Percentiles rank a stretch among this genome's conserved stretches.
Conservation (phyloP, 228 moss, liverwort and hornwort genomes). For the Sphagnum magellanicum region DNA sequence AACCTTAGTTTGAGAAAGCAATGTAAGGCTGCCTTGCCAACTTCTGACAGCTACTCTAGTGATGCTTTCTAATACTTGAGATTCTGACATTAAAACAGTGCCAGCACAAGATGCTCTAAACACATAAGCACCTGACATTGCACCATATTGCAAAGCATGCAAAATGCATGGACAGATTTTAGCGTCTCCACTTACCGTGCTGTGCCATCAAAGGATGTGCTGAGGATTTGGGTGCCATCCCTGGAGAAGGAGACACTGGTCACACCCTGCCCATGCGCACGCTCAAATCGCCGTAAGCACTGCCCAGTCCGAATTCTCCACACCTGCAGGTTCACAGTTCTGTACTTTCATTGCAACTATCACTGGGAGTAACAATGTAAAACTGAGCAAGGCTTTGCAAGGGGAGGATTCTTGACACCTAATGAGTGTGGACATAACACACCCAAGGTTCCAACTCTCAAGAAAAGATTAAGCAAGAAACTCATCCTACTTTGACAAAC, state of each 20-base stretch:
- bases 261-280: constrained; percentile 90
- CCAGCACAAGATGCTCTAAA: too few species aligned
- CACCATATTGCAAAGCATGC: neutral
- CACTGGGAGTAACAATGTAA: neutral
- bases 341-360: neutral
- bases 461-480: too few species aligned
- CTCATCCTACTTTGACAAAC: too few species aligned
- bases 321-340: constrained; percentile 39
- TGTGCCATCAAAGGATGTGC: constrained; percentile 89
- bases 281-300: constrained; percentile 90
- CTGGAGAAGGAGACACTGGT: constrained; percentile 91
- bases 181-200: constrained; percentile 36
- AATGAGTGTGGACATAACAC: too few species aligned
- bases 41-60: too few species aligned
- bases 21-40: neutral
- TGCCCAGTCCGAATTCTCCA: constrained; percentile 97
- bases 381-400: neutral
- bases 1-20: neutral
- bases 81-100: too few species aligned
- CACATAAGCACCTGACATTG: too few species aligned
- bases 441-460: too few species aligned
- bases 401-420: neutral
- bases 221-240: constrained; percentile 86
- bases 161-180: neutral
- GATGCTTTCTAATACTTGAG: too few species aligned